Evolutionary conservation across 2,329 filamentous ascomycete genomes (phyloP), one percentile per base, ranked within the genome.

Genomic region (Fusarium nodosum): DNA sequence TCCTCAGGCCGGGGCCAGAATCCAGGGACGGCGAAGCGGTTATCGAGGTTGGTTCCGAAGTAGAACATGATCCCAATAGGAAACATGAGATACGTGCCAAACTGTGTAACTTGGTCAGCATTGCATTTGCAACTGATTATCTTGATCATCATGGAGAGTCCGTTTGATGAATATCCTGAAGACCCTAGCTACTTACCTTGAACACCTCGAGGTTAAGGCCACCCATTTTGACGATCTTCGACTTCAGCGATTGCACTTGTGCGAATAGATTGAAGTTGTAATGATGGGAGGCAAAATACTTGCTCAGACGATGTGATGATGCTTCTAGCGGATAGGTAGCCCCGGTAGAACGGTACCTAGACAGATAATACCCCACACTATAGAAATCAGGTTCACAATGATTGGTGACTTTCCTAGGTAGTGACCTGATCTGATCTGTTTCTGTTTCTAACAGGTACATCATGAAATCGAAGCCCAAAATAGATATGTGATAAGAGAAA

Each of bases 21-120:
- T 60, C 91, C 92, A 24, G 92, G 90, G 2, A 98, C 93, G 48
- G 87, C 83, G 85, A 99, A 99, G 69, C 93, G 91, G 72, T 91
- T 87, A 82, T 99, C 96, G 78, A 99, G 93, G 81, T 99, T 99
- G 59, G 94, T 97, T 78, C 96, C 96, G 81, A 98, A 99, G 85
- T 99, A 99, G 86, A 97, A 98, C 96, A 99, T 99, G 85, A 96
- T 94, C 75, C 93, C 94, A 76, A 99, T 98, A 20, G 96, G 96
- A 82, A 99, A 99, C 87, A 97, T 91, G 84, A 99, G 91, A 84
- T 99, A 99, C 87, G 97, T 93, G 84, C 95, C 94, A 81, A 99
- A 99, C 95, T 97, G 59, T 44, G 38, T 24, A 47, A 24, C 38
- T 15, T 46, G 52, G 44, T 72, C 30, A 68, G 47, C 46, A 47